Evolutionary conservation across 2,329 filamentous ascomycete genomes (phyloP), one percentile per base, ranked within the genome.

Genomic region (Fusarium albidum): DNA sequence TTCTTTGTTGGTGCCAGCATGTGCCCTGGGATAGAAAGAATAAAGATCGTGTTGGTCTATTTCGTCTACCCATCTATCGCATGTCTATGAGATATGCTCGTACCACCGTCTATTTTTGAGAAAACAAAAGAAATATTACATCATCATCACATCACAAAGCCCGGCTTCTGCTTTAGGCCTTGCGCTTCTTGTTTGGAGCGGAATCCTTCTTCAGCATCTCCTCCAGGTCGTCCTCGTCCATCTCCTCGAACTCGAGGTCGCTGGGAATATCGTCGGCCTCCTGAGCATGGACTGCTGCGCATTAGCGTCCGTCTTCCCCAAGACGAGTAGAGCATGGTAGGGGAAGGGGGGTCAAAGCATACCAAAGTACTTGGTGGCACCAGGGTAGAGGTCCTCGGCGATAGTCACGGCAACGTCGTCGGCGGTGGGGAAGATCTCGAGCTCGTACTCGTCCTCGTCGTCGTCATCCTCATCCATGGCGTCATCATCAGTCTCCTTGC

Each of bases 331-430:
- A 9, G 6, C 6, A 28, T 5, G n/a, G 3, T 3, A 37, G 18
- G 18, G 34, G 11, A 48, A 44, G 18, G 18, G 17, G 37, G 15
- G 7, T 21, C 8, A n/a, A 26, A 49, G 84, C 90, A 77, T 79
- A 95, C 91, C 90, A 77, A 95, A 98, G 77, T 95, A 96, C 73
- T 90, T 91, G 73, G 96, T 88, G 52, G 93, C 94, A 59, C 87
- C 86, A 40, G 91, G 90, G 88, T 89, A 97, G 45, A 98, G 78
- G 65, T 98, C 94, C 70, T 98, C 93, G 9, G 89, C 86, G 64
- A 98, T 80, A 55, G 86, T 82, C 58, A 92, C 82, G 32, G 92
- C 93, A 40, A 98, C 74, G 57, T 93, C 89, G 64, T 96, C 92
- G 17, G 91, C 94, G 35, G 86, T 86, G n/a, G 90, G 89, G 80